Evolutionary conservation across 2,329 filamentous ascomycete species (phyloP).

Genomic region (Penicillium brasilianum): DNA sequence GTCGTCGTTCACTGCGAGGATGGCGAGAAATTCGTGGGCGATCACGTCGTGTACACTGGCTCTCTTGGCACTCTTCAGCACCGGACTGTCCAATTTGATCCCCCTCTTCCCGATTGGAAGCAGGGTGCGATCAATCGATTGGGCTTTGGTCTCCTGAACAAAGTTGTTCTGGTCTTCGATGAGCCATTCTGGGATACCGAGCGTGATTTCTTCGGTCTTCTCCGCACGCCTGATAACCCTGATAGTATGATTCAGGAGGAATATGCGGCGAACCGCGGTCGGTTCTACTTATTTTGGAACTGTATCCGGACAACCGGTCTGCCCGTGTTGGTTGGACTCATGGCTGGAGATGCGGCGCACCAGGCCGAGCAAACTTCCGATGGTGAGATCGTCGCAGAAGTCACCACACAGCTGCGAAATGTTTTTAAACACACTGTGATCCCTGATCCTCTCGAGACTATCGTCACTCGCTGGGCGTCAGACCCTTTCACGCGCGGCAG

Average conservation of each 20-base stretch:
- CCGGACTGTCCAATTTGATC: constrained; percentile 79
- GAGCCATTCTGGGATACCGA: constrained; percentile 87
- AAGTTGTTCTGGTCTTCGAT: constrained; percentile 89
- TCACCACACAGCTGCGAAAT: constrained; percentile 75
- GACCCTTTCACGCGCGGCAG: constrained; percentile 92
- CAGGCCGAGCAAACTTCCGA: constrained; percentile 81
- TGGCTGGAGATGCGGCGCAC: constrained; percentile 93
- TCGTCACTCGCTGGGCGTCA: constrained; percentile 90
- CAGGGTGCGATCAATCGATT: constrained; percentile 77
- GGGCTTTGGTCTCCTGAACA: constrained; percentile 93
- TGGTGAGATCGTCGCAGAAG: constrained; percentile 76
- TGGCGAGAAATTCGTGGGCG: constrained; percentile 77
- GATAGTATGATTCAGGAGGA: constrained; percentile 78
- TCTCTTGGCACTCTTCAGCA: constrained; percentile 91
- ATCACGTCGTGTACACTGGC: constrained; percentile 87
- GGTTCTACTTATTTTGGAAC: constrained; percentile 98
- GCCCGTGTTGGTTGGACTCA: constrained; percentile 85
- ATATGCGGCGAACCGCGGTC: constrained; percentile 78
- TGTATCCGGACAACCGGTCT: constrained; percentile 86
- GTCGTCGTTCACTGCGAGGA: constrained; percentile 76
- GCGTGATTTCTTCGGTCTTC: constrained; percentile 86
- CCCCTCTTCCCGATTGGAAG: constrained; percentile 88
- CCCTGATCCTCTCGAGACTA: constrained; percentile 78
- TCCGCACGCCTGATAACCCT: constrained; percentile 72
- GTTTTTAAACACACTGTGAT: constrained; percentile 71